Evolutionary conservation across 805 yeast genomes (phyloP), one percentile per base, ranked within the genome.

Genomic region (Metahyphopichia silvanorum): DNA sequence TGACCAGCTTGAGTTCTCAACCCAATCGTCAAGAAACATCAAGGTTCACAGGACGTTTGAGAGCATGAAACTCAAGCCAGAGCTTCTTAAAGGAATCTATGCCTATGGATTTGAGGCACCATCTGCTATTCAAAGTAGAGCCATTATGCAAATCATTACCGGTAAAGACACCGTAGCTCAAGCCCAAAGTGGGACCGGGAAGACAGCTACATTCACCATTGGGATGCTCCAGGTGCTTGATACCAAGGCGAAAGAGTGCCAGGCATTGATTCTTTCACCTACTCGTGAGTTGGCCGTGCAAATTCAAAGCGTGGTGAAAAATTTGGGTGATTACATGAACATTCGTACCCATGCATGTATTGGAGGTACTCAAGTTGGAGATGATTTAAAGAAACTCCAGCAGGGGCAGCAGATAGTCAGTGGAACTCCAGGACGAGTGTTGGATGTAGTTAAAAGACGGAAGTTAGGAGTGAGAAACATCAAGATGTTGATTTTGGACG

Each of bases 151-250:
- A 61, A 89, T 93, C 63, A 83, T 88, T 51, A 82, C 80, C 55
- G 96, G 96, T 36, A 81, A 88, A 63, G 98, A 93, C 64, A 94
- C 89, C 34, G 79, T 93, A 43, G 98, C 98, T 40, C 98, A 93
- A 70, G 98, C 98, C 38, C 98, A 93, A 69, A 87, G 96, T 22
- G 98, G 98, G 66, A 93, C 98, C 31, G 98, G 98, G 67, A 93
- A 93, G 71, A 93, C 98, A 18, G 98, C 98, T 44, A 93, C 98
- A 29, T 93, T 93, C 73, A 76, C 97, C 43, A 91, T 93, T 46
- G 91, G 96, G 16, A 85, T 88, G 73, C 69, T 93, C 44, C 95
- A 93, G 65, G 85, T 77, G 43, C 76, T 93, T 34, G 95, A 91
- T 49, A 69, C 81, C 36, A 76, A 72, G 42, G 66, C 76, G 42